Base-by-base conservation (phyloP, 495 filamentous ascomycete species). In the Podospora conica region DNA sequence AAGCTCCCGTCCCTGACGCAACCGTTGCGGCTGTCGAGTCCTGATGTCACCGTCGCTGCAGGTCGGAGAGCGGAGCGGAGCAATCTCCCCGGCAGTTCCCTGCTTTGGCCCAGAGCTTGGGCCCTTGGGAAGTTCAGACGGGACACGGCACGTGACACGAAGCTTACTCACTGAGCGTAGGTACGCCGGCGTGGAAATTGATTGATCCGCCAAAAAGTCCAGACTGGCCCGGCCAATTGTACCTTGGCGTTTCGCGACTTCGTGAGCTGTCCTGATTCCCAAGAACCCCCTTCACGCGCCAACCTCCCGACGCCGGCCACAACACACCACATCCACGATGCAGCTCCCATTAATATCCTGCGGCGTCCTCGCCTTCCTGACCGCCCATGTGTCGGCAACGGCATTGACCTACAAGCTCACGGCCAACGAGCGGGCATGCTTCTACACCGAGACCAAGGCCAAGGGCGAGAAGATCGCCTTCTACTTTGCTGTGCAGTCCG, bases 401-500 rank as follows among this genome's bases (percentile, higher is more conserved):
- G 95, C 96, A 48, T 85, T 99, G 72, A 98, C 96, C 15, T 98
- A 97, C 83, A 91, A 93, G 79, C 86, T 99, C 27, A 79, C 81
- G 29, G 87, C 96, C 55, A 91, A 96, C 78, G 96, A 98, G 83
- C 90, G 90, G 76, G 90, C 93, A 68, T 99, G 96, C 82, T 99
- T 99, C 85, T 97, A 89, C 80, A 84, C 90, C 40, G 80, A 84
- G 64, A 88, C 92, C 40, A 85, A 95, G 60, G 81, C 87, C 71
- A 80, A 82, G 68, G 90, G 90, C 70, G 85, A 89, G 64, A 98
- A 98, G 84, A 83, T 98, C 60, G 96, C 96, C 20, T 99, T 99
- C 73, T 99, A 99, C 80, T 99, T 98, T 78, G 96, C 96, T 61
- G 95, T 98, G 21, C 93, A 97, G 95, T 90, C 93, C 20, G 93